Conservation (phyloP, 177 flowering plant genomes). For the Vitis hybrid region DNA sequence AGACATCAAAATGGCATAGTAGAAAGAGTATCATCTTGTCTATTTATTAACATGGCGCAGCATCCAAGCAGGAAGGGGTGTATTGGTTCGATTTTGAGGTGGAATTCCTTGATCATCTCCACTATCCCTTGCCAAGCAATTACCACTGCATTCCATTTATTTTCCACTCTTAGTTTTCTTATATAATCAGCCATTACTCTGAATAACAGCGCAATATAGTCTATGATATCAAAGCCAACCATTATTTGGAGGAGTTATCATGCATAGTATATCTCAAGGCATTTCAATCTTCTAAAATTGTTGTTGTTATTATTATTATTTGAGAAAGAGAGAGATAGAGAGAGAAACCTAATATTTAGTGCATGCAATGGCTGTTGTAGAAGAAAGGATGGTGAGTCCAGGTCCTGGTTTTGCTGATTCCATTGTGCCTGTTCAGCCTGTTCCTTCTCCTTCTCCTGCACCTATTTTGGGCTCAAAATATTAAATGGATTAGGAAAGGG, state of each 20-base stretch:
- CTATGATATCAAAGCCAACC: too few relatives aligned
- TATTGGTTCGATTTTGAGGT: slow-evolving; percentile 15
- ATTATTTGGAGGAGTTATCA: not conserved
- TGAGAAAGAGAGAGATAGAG: slow-evolving; percentile 10
- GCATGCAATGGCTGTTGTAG: slow-evolving; percentile 19
- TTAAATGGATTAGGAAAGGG: too few relatives aligned
- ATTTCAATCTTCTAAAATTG: not conserved
- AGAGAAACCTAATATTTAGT: slow-evolving; percentile 17
- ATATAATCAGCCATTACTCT: not conserved
- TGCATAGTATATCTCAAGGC: not conserved
- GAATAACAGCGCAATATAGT: too few relatives aligned
- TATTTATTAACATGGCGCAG: slow-evolving; percentile 30
- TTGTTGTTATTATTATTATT: not conserved
- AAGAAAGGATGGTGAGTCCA: slow-evolving; percentile 7
- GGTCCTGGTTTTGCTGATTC: slow-evolving; percentile 14
- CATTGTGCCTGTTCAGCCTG: slow-evolving; percentile 13
- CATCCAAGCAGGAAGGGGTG: slow-evolving; percentile 49
- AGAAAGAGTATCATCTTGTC: not conserved
- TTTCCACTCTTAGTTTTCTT: not conserved
- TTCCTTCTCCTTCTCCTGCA: slow-evolving; percentile 34
- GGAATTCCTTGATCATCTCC: slow-evolving; percentile 20
- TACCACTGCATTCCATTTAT: slow-evolving; percentile 20
- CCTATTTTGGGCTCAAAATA: slow-evolving; percentile 18
- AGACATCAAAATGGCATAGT: too few relatives aligned
- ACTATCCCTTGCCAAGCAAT: slow-evolving; percentile 11